Conservation (phyloP, 2,329 filamentous ascomycete species). For the Fusarium verticillioides region DNA sequence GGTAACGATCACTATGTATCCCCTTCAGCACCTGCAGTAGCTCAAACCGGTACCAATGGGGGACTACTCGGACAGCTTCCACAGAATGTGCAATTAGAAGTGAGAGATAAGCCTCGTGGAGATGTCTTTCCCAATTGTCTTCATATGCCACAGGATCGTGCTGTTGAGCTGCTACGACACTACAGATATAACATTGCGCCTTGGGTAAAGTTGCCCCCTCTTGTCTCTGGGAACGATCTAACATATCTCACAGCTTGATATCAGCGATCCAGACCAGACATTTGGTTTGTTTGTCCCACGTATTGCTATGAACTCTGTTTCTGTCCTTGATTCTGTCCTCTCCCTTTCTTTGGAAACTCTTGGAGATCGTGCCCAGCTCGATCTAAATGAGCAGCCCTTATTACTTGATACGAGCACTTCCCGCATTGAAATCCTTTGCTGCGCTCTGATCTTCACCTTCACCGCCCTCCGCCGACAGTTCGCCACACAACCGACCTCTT, state of each 20-base stretch:
- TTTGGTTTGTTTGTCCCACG: conserved; percentile 54
- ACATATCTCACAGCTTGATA: conserved; percentile 51
- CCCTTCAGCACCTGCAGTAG: conserved; percentile 3
- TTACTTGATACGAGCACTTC: conserved; percentile 15
- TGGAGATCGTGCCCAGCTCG: conserved; percentile 12
- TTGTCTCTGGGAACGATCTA: neutral
- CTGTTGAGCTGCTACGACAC: conserved; percentile 52
- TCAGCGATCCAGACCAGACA: conserved; percentile 53
- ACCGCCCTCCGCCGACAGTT: conserved; percentile 26
- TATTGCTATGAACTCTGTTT: conserved; percentile 42
- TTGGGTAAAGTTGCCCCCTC: conserved; percentile 50
- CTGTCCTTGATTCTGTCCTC: conserved; percentile 45
- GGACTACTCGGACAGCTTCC: conserved; percentile 20
- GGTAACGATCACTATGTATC: conserved; percentile 43
- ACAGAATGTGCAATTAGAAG: conserved; percentile 3
- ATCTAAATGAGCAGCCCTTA: conserved; percentile 7
- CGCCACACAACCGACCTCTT: conserved; percentile 31
- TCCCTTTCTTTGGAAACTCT: conserved; percentile 37
- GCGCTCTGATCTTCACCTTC: conserved; percentile 26
- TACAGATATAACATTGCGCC: conserved; percentile 58
- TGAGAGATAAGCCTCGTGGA: conserved; percentile 1
- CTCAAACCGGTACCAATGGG: conserved; percentile 13
- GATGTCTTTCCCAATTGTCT: conserved; percentile 41
- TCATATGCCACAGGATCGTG: conserved; percentile 41
- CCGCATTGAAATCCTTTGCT: conserved; percentile 8